Evolutionary conservation across 2,329 filamentous ascomycete genomes (phyloP).

Genomic region (Epichloe scottii): DNA sequence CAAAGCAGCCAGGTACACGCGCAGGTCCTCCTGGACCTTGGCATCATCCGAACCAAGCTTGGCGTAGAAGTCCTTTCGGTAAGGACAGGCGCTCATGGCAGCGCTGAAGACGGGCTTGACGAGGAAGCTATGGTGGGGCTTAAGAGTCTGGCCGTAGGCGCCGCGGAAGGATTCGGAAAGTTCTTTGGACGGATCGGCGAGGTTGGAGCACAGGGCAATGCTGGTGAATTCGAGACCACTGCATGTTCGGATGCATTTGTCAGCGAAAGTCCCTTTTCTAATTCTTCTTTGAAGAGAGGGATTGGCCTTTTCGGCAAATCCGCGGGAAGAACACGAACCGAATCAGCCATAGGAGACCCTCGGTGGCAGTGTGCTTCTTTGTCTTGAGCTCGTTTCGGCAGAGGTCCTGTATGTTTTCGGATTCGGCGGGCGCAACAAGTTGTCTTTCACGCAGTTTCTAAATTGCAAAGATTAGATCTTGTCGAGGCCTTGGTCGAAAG

Average conservation of each 20-base stretch:
- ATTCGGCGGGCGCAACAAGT: conserved; percentile 63
- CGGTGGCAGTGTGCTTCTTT: conserved; percentile 78
- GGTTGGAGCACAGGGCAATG: conserved; percentile 68
- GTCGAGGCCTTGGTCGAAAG: background rate
- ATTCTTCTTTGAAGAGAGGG: background rate
- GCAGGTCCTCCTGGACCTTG: conserved; percentile 52
- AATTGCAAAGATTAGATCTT: background rate
- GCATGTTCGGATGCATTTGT: conserved; percentile 6
- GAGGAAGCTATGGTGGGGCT: conserved; percentile 80
- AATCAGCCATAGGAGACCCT: conserved; percentile 82
- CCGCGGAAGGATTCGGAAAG: conserved; percentile 75
- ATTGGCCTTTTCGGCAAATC: background rate
- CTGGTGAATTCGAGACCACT: conserved; percentile 92
- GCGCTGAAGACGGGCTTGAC: conserved; percentile 87
- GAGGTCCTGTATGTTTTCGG: conserved; percentile 74
- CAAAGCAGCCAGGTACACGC: conserved; percentile 62
- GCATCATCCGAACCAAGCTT: conserved; percentile 62
- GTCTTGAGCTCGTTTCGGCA: conserved; percentile 77
- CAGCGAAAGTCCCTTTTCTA: background rate
- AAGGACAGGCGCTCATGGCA: conserved; percentile 86
- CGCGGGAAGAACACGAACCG: conserved; percentile 43
- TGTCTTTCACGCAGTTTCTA: conserved; percentile 86
- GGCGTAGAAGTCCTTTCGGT: conserved; percentile 83
- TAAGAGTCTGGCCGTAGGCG: conserved; percentile 78
- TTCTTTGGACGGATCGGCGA: conserved; percentile 56